Conservation (phyloP, 176 grass and related monocot genomes). For the Pontederia paniculata region DNA sequence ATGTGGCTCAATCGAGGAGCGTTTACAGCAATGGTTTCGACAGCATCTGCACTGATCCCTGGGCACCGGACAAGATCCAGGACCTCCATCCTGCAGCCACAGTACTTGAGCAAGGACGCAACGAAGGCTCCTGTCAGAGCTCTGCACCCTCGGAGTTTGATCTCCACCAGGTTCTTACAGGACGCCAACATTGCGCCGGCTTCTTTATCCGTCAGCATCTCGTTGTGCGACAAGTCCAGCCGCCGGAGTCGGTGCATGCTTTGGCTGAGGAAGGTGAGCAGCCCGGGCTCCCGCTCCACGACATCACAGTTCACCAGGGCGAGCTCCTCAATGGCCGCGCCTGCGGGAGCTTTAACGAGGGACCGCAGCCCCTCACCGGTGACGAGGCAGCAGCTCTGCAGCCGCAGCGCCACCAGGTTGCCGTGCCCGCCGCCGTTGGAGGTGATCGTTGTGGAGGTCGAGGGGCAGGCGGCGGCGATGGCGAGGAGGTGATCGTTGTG, state of each 20-base stretch:
- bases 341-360: conserved; percentile 44
- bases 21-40: conserved; percentile 39
- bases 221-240: conserved; percentile 81
- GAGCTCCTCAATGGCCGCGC: conserved; percentile 61
- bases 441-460: conserved; percentile 84
- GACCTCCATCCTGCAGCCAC: conserved; percentile 42
- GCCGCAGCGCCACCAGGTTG: conserved; percentile 42
- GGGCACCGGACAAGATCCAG: conserved; percentile 56
- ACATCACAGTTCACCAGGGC: conserved; percentile 81
- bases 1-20: conserved; percentile 37
- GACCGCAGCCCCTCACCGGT: conserved; percentile 78
- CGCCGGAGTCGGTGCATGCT: conserved; percentile 55
- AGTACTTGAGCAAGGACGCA: conserved; percentile 43
- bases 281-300: conserved; percentile 55
- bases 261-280: conserved; percentile 75
- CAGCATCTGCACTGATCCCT: conserved; percentile 22
- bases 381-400: conserved; percentile 86
- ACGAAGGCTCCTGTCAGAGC: conserved; percentile 34
- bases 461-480: conserved; percentile 49
- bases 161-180: conserved; percentile 54
- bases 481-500: conserved; percentile 85
- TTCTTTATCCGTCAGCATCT: conserved; percentile 60
- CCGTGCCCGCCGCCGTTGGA: conserved; percentile 1
- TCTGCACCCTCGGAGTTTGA: conserved; percentile 63
- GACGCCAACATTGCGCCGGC: conserved; percentile 72